Conservation (phyloP, 2,329 filamentous ascomycete genomes). For the Colletotrichum tamarilloi region DNA sequence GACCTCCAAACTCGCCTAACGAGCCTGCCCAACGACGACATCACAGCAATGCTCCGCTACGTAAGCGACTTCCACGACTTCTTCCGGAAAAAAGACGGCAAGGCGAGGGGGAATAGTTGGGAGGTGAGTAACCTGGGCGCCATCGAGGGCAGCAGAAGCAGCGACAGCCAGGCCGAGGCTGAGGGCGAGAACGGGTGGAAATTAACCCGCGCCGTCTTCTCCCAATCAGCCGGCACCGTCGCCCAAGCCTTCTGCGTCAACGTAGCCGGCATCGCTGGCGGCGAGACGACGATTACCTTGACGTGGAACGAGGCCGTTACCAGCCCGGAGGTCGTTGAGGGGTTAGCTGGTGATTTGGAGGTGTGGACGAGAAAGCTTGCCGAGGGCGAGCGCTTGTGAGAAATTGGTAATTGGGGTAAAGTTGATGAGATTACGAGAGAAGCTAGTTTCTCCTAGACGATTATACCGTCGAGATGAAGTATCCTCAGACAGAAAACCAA, state of each 20-base stretch:
- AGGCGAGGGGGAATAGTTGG: constrained; percentile 56
- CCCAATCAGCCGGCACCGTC: constrained; percentile 57
- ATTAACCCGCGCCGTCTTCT: constrained; percentile 60
- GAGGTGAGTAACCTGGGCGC: constrained; percentile 65
- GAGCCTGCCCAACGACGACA: constrained; percentile 55
- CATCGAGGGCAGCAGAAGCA: constrained; percentile 39
- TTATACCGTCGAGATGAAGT: too few species aligned
- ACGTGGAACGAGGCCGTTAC: constrained; percentile 61
- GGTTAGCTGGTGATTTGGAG: constrained; percentile 51
- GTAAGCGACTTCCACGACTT: constrained; percentile 56
- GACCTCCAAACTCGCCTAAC: constrained; percentile 47
- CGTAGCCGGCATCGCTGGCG: constrained; percentile 56
- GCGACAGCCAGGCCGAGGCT: background rate
- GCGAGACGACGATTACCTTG: constrained; percentile 53
- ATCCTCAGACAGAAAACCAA: too few species aligned
- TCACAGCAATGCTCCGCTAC: constrained; percentile 52
- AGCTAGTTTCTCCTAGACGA: background rate
- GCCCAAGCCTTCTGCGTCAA: constrained; percentile 58
- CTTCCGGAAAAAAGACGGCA: constrained; percentile 55
- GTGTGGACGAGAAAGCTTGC: constrained; percentile 41
- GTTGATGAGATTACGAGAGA: background rate
- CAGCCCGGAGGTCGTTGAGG: constrained; percentile 49
- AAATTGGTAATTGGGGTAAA: too few species aligned
- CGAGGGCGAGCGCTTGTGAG: constrained; percentile 26
- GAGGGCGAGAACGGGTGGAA: constrained; percentile 40